These are phyloP conservation scores for Leccinum obscurum DNA, from an alignment of 768 basidiomycete genomes.

Conservation along the genomic window DNA sequence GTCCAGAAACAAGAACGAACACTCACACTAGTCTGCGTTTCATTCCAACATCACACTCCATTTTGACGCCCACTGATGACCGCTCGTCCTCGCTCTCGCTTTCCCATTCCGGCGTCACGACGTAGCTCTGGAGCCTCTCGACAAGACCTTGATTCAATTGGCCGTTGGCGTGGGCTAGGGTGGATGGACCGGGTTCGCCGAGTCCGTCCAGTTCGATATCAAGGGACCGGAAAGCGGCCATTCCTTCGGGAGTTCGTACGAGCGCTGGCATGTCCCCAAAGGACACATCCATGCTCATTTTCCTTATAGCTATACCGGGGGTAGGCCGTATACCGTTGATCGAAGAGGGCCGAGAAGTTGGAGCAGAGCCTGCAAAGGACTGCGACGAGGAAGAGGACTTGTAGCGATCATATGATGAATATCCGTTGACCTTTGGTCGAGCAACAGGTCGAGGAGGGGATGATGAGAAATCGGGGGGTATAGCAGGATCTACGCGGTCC, in stretches of 20 bases:
- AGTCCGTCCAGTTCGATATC: conserved; percentile 50
- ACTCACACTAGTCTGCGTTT: conserved; percentile 55
- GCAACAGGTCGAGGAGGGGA: conserved; percentile 28
- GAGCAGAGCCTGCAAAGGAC: conserved; percentile 2
- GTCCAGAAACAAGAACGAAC: conserved; percentile 1
- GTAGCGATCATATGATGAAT: conserved; percentile 26
- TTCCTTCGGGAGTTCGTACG: conserved; percentile 69
- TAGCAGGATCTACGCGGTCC: conserved; percentile 70
- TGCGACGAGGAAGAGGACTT: conserved; percentile 27
- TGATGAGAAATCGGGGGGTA: conserved; percentile 50
- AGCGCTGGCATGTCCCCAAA: conserved; percentile 73
- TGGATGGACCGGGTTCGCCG: conserved; percentile 36
- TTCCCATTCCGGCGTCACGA: conserved; percentile 31
- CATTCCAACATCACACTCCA: conserved; percentile 45
- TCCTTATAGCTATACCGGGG: conserved; percentile 13
- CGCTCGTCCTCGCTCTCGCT: conserved; percentile 39
- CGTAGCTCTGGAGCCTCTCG: conserved; percentile 24
- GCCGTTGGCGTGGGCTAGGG: conserved; percentile 35
- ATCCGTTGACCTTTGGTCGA: conserved; percentile 48
- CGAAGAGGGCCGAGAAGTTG: conserved; percentile 12
- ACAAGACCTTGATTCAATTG: conserved; percentile 17
- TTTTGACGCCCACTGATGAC: conserved; percentile 12
- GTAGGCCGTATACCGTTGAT: conserved; percentile 22
- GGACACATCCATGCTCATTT: conserved; percentile 39
- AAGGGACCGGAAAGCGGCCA: conserved; percentile 63